These are phyloP conservation scores for Breviolum minutum DNA, from an alignment of 73 alveolate species.

Conservation along the genomic window DNA sequence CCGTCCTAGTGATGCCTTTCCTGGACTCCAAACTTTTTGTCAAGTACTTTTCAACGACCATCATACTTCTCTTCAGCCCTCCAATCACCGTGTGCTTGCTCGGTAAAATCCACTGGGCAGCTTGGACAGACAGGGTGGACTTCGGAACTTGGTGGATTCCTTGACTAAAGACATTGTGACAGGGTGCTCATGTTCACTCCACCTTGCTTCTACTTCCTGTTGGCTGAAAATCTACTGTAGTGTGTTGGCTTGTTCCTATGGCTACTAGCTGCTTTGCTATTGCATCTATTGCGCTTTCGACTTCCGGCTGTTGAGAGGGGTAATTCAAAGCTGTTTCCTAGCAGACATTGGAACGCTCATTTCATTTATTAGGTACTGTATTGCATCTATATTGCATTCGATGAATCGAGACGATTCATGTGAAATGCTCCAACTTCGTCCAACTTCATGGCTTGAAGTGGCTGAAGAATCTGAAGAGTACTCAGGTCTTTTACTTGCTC, in stretches of 20 bases:
- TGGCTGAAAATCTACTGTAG: too few relatives aligned
- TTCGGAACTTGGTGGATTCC: not conserved
- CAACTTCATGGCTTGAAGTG: not conserved
- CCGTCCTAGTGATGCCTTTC: constrained; percentile 39
- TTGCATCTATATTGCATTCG: not conserved
- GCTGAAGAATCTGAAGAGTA: not conserved
- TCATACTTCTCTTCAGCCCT: not conserved
- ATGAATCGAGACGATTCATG: not conserved
- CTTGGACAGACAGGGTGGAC: not conserved
- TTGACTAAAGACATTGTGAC: too few relatives aligned
- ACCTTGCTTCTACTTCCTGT: not conserved
- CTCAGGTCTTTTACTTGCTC: constrained; percentile 41
- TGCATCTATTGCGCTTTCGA: not conserved
- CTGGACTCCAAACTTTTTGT: not conserved
- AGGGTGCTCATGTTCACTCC: too few relatives aligned
- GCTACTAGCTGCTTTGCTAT: not conserved
- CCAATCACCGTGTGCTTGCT: constrained; percentile 5
- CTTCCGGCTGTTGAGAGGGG: not conserved
- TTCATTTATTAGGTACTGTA: too few relatives aligned
- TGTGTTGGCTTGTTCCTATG: not conserved
- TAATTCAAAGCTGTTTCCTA: too few relatives aligned
- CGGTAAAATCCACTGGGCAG: constrained; percentile 55
- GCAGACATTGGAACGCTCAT: not conserved
- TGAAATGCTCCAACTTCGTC: not conserved
- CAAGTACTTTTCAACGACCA: constrained; percentile 27